These are phyloP conservation scores for Sporisorium exsertum DNA, from an alignment of 1,284 basidiomycete species.

Conservation along the genomic window DNA sequence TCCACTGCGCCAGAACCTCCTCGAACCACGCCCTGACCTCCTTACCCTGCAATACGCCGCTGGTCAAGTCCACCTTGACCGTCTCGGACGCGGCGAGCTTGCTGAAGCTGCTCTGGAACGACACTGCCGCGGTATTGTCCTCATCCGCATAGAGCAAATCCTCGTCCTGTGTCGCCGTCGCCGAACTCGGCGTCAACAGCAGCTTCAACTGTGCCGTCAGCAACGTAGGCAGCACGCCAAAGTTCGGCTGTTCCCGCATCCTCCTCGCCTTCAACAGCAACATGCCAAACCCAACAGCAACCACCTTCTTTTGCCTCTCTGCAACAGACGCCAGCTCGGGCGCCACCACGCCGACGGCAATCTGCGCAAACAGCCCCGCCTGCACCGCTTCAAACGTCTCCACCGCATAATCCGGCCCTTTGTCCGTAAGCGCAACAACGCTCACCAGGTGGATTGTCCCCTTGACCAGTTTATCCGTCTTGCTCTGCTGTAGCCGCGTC, in stretches of 20 bases:
- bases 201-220: constrained; percentile 74
- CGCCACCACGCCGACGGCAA: constrained; percentile 82
- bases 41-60: not conserved
- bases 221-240: constrained; percentile 49
- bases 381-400: constrained; percentile 85
- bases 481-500: constrained; percentile 85
- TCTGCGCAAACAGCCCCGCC: constrained; percentile 82
- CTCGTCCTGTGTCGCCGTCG: constrained; percentile 72
- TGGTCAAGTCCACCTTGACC: constrained; percentile 9
- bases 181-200: constrained; percentile 80
- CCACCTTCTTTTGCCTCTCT: constrained; percentile 84
- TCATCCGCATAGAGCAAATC: constrained; percentile 86
- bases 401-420: constrained; percentile 80
- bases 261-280: constrained; percentile 74
- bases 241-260: constrained; percentile 78
- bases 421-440: constrained; percentile 56
- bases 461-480: constrained; percentile 89
- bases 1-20: not conserved
- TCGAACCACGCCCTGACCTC: constrained; percentile 28
- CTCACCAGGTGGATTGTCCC: constrained; percentile 84
- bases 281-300: constrained; percentile 83
- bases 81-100: constrained; percentile 80
- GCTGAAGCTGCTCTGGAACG: constrained; percentile 94
- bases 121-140: constrained; percentile 72
- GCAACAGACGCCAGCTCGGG: constrained; percentile 84